Percentiles rank a stretch among this genome's conserved stretches.
These are phyloP conservation scores for Paecilomyces formosus DNA, from an alignment of 2,329 filamentous ascomycete genomes.

Conservation along the genomic window DNA sequence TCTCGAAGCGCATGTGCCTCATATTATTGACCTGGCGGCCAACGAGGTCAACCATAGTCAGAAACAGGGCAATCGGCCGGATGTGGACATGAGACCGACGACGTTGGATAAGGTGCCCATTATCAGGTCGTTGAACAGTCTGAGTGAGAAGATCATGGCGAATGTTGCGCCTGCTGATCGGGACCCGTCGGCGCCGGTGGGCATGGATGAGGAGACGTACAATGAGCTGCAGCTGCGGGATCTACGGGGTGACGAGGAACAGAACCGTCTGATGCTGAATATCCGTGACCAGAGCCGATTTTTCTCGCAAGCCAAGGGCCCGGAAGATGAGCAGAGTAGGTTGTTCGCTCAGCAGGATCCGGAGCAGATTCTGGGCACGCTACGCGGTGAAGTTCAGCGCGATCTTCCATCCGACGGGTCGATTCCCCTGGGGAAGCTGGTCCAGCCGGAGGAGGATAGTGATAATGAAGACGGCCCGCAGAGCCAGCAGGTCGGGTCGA, in stretches of 20 bases:
- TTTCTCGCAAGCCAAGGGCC: constrained; percentile 51
- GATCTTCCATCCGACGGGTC: constrained; percentile 48
- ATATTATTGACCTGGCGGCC: constrained; percentile 84
- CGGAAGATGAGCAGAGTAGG: constrained; percentile 40
- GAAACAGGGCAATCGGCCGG: constrained; percentile 76
- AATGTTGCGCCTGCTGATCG: constrained; percentile 73
- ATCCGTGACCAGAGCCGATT: constrained; percentile 82
- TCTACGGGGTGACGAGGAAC: constrained; percentile 64
- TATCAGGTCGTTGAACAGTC: constrained; percentile 76
- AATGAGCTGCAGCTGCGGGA: constrained; percentile 71
- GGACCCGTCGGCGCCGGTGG: constrained; percentile 58
- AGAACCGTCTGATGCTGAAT: constrained; percentile 74
- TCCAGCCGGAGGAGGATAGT: constrained; percentile 47
- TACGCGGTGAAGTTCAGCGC: constrained; percentile 54
- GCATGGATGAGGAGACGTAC: constrained; percentile 65
- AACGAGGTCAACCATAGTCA: constrained; percentile 95
- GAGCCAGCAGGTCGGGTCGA: constrained; percentile 59
- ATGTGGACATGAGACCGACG: constrained; percentile 79
- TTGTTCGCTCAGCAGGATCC: constrained; percentile 65
- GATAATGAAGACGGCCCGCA: constrained; percentile 53
- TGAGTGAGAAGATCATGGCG: constrained; percentile 90
- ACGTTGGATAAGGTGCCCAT: constrained; percentile 74
- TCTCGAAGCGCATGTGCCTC: constrained; percentile 61
- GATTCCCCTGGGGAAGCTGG: constrained; percentile 58
- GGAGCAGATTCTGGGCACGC: constrained; percentile 55